Evolutionary conservation across 352 stramenopile species (phyloP), one percentile per base, ranked within the genome.

Genomic region (Globisporangium nodosum): DNA sequence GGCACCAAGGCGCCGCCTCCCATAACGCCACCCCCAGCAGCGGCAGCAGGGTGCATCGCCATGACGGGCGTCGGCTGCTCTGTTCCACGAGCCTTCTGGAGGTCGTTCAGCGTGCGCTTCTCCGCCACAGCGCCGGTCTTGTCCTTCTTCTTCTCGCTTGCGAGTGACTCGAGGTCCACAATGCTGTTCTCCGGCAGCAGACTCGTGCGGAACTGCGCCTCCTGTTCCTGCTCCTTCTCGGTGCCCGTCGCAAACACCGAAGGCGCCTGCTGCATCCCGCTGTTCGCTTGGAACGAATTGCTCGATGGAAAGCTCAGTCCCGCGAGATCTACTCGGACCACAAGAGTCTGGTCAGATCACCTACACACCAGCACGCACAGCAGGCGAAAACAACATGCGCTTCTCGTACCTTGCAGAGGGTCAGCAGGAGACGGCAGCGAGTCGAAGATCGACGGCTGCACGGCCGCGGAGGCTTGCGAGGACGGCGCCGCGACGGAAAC

Each of bases 151-250:
- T 78, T 82, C 37, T 83, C 76, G 43, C 74, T 82, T 30, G 64
- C 76, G 12, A 88, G 64, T 58, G 71, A 73, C 39, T 56, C 70
- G 2, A 87, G 74, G 55, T 89, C 74, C 18, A 89, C 73, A 52
- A 89, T 76, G 63, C 84, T 72, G 60, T 87, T 87, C 51, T 89
- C 79, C 4, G 79, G 79, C 30, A 88, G 62, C 24, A 88, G 37
- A 45, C 66, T 85, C 20, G 78, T 80, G n/a, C 53, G 56, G 56
- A 84, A 80, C 43, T 70, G 64, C 16, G 48, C 31, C 12, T 21
- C n/a, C 16, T 54, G 31, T 6, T 64, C 50, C 35, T 64, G 57
- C 11, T 39, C 27, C 5, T 27, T 35, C 21, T 1, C 15, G 20
- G 8, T 50, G 20, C 3, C 40, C 11, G 8, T 30, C 30, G 46